Evolutionary conservation across 805 yeast species (phyloP), one percentile per base, ranked within the genome.

Genomic region (Candida hungchunana): DNA sequence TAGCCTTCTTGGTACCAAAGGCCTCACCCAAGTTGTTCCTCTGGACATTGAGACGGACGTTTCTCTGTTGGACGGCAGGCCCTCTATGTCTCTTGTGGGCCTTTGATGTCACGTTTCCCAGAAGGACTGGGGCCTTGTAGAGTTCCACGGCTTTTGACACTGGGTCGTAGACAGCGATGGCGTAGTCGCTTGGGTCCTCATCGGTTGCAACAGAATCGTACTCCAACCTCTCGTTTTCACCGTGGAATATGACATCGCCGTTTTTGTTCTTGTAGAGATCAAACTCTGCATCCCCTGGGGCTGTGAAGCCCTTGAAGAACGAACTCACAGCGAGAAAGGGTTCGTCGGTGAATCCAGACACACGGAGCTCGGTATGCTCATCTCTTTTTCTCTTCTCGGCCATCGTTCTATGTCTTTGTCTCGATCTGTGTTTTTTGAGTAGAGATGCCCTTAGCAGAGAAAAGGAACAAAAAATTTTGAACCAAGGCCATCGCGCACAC

Each of bases 1-100:
- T 90, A 44, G 97, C 97, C 66, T 79, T 89, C 66, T 85, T 89
- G 39, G 98, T 90, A 71, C 98, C 98, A 51, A 93, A 93, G 3
- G 93, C 94, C 62, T 87, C 90, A 55, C 98, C 98, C 55, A 93
- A 71, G 2, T 86, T 82, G 38, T 76, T 84, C 58, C 97, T 75
- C 62, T 85, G 86, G 13, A 69, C 64, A 40, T 72, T 65, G 49
- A 54, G 51, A 41, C 67, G 61, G 5, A 65, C 69, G 22, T 73
- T 74, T 7, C 64, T 61, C 56, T 76, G 82, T 61, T 73, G 77
- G 38, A 85, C 69, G 18, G 68, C 60, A 16, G 93, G 93, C 6
- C 86, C 84, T 30, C 65, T 64, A 43, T 68, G 67, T 29, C 62
- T 62, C 50, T 79, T 73, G 48, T 71, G 73, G 3, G 77, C 65